Evolutionary conservation across 192 early-diverging fungal species (phyloP).

Genomic region (Coemansia sp.): DNA sequence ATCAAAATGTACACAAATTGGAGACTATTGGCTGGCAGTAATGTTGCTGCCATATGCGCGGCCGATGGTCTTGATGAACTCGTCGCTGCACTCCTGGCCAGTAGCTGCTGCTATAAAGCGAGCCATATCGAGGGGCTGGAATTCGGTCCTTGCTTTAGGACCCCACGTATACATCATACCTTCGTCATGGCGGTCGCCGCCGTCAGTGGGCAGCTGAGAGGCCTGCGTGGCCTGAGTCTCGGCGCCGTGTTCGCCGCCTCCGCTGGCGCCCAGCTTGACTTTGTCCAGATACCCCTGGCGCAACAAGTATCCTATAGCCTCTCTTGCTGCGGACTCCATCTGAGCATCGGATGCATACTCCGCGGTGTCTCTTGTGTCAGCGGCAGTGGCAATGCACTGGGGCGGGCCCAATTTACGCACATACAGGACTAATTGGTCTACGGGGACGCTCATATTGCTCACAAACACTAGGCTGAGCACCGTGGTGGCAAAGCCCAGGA

Average conservation of each 20-base stretch:
- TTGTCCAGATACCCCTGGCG: constrained; percentile 40
- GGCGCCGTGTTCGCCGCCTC: not conserved
- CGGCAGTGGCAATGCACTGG: constrained; percentile 12
- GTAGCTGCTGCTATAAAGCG: constrained; percentile 46
- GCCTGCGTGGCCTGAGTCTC: constrained; percentile 49
- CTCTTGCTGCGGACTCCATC: constrained; percentile 37
- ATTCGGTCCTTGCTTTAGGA: constrained; percentile 38
- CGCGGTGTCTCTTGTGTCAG: not conserved
- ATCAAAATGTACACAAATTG: not conserved
- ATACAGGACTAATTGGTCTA: constrained; percentile 49
- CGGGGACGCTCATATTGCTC: constrained; percentile 48
- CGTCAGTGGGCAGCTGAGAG: constrained; percentile 21
- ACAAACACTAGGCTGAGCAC: constrained; percentile 56
- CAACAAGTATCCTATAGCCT: constrained; percentile 30
- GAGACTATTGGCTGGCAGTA: not conserved
- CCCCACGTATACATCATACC: constrained; percentile 49
- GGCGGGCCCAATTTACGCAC: constrained; percentile 53
- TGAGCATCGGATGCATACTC: constrained; percentile 25
- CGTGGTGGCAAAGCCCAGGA: constrained; percentile 38
- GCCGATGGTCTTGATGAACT: constrained; percentile 42
- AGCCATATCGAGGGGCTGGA: constrained; percentile 50
- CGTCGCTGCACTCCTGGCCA: constrained; percentile 43
- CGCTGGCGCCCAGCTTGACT: constrained; percentile 1
- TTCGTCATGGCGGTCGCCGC: constrained; percentile 15
- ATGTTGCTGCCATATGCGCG: constrained; percentile 51